A percentile compares a stretch with the other conserved stretches of the same genome.
Evolutionary conservation across 2,329 filamentous ascomycete genomes (phyloP).

Genomic region (Ceratocystis alfenasii): DNA sequence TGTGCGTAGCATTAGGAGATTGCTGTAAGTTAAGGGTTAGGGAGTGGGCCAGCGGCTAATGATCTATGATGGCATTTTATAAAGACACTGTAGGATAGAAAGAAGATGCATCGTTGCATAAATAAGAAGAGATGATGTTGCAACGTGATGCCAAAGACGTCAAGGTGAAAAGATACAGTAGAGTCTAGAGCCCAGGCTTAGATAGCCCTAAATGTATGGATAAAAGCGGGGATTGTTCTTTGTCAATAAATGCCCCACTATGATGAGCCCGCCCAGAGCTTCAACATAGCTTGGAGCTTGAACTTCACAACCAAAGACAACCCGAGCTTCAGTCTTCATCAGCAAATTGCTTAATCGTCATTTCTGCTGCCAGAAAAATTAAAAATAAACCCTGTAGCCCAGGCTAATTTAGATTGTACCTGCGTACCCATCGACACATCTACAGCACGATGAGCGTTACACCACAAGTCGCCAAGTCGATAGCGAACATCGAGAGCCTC

Average conservation of each 20-base stretch:
- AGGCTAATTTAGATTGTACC: background rate
- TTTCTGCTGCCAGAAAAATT: too few species aligned
- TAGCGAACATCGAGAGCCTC: constrained; percentile 33
- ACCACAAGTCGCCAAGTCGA: constrained; percentile 34
- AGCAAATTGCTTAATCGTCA: background rate
- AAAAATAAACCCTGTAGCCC: background rate
- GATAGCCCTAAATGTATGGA: background rate
- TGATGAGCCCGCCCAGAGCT: background rate
- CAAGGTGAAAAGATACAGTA: background rate
- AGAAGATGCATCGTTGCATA: background rate
- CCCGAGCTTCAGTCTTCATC: background rate
- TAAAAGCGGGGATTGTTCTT: background rate
- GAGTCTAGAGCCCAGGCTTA: background rate
- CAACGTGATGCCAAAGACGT: background rate
- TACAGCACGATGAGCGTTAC: constrained; percentile 30
- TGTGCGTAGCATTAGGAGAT: background rate
- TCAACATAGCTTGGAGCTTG: background rate
- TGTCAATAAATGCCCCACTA: background rate
- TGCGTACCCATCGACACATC: background rate
- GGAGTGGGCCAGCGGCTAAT: background rate
- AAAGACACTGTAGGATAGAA: background rate
- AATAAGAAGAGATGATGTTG: background rate
- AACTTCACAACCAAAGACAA: background rate
- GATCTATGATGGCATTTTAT: background rate
- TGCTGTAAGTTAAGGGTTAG: background rate